A percentile compares a stretch with the other conserved stretches of the same genome.
These are phyloP conservation scores for Plenodomus biglobosus DNA, from an alignment of 2,329 filamentous ascomycete genomes.

Conservation along the genomic window DNA sequence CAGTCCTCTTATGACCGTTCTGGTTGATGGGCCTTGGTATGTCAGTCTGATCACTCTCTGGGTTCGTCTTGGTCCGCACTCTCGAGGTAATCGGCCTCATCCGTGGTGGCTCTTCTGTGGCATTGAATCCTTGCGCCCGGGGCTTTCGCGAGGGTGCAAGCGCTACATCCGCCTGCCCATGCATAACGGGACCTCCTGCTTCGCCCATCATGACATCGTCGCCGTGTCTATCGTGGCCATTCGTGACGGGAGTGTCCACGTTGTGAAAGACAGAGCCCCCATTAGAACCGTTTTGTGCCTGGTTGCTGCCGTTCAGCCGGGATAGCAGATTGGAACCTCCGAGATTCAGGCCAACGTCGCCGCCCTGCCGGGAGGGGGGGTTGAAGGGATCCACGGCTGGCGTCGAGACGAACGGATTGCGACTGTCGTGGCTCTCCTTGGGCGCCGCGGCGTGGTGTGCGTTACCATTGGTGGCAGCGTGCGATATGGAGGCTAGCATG, in stretches of 20 bases:
- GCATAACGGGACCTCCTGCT: conserved; percentile 36
- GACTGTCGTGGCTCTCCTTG: conserved; percentile 24
- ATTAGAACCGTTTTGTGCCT: conserved; percentile 23
- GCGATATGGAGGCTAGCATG: conserved; percentile 55
- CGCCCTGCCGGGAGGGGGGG: conserved; percentile 33
- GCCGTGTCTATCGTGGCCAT: conserved; percentile 43
- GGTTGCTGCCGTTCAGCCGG: conserved; percentile 49
- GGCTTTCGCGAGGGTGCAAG: conserved; percentile 51
- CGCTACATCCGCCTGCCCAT: conserved; percentile 47
- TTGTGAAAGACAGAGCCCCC: conserved; percentile 26
- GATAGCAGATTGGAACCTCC: conserved; percentile 45
- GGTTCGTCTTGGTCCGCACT: conserved; percentile 43
- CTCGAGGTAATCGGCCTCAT: conserved; percentile 46
- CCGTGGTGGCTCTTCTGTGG: conserved; percentile 41
- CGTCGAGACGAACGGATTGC: conserved; percentile 39
- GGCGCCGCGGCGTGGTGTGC: conserved; percentile 9
- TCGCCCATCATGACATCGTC: conserved; percentile 50
- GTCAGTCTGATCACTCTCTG: conserved; percentile 45
- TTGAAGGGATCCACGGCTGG: conserved; percentile 51
- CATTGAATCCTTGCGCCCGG: conserved; percentile 37
- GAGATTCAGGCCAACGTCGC: conserved; percentile 39
- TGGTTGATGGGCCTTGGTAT: conserved; percentile 41
- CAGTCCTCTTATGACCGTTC: conserved; percentile 78
- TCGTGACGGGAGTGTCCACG: conserved; percentile 53
- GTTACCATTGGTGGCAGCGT: conserved; percentile 27